phyloP scores from a whole-genome alignment of 2,329 filamentous ascomycete species.

The Coleophoma crateriformis region DNA sequence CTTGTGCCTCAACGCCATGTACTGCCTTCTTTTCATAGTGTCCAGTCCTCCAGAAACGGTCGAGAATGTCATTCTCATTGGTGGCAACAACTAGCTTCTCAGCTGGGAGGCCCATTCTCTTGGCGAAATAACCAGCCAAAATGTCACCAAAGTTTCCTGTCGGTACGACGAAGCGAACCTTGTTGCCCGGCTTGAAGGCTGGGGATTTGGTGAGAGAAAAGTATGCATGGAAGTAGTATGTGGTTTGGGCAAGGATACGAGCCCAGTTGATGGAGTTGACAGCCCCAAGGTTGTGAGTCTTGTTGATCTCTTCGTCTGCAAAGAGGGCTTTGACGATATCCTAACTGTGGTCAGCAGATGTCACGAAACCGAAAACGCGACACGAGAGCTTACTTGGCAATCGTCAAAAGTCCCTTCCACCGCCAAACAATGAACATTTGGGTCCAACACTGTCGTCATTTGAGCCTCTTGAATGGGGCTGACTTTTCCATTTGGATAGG shows the following conservation, averaged over 20 bases:
- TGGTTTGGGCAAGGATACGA: constrained; percentile 91
- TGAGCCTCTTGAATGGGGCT: constrained; percentile 91
- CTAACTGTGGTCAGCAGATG: constrained; percentile 29
- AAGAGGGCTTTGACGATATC: constrained; percentile 95
- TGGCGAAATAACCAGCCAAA: constrained; percentile 87
- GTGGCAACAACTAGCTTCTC: constrained; percentile 90
- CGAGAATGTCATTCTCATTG: constrained; percentile 95
- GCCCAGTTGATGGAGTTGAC: constrained; percentile 98
- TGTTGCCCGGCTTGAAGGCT: constrained; percentile 58
- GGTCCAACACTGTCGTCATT: constrained; percentile 90
- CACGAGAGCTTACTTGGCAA: constrained; percentile 61
- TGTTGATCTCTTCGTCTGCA: constrained; percentile 78
- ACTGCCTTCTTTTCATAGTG: constrained; percentile 80
- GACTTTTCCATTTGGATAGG: constrained; percentile 86
- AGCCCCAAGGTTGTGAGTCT: constrained; percentile 76
- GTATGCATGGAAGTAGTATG: constrained; percentile 96
- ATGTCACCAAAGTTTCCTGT: constrained; percentile 98
- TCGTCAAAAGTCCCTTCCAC: constrained; percentile 93
- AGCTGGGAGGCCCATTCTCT: constrained; percentile 79
- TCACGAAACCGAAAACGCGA: no score
- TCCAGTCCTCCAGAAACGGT: constrained; percentile 90
- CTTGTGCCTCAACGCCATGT: constrained; percentile 48
- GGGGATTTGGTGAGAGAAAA: constrained; percentile 66
- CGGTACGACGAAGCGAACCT: constrained; percentile 81
- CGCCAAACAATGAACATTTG: constrained; percentile 87